Percentiles rank a stretch among this genome's conserved stretches.
Conservation (phyloP, 495 filamentous ascomycete genomes). For the Penicilliopsis zonata region DNA sequence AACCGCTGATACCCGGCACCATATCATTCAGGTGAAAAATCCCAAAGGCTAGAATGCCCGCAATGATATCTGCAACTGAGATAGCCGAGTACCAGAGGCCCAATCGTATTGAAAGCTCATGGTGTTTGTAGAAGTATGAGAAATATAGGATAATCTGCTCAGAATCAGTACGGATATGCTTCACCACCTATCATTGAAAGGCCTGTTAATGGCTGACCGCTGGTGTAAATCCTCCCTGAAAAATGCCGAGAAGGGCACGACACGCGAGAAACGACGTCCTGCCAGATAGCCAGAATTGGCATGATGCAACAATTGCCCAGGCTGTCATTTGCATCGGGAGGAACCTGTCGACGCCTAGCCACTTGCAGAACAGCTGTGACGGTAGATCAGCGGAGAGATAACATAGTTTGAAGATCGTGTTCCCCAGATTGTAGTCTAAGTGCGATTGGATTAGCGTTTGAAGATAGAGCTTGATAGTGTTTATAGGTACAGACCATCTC, state of each 20-base stretch:
- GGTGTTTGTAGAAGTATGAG: conserved; percentile 51
- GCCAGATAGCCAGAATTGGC: conserved; percentile 49
- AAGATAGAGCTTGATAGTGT: conserved; percentile 1
- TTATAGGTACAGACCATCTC: conserved; percentile 33
- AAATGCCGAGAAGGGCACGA: conserved; percentile 50
- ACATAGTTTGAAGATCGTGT: conserved; percentile 45
- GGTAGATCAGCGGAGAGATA: conserved; percentile 50
- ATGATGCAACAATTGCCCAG: conserved; percentile 53
- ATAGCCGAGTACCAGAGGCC: conserved; percentile 52
- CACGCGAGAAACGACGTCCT: conserved; percentile 46
- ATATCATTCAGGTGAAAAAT: conserved; percentile 30
- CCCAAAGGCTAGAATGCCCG: conserved; percentile 33
- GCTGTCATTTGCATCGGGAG: conserved; percentile 62
- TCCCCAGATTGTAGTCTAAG: conserved; percentile 52
- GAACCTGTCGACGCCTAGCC: conserved; percentile 61
- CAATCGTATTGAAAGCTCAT: conserved; percentile 49
- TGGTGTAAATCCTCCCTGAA: conserved; percentile 48
- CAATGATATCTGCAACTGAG: conserved; percentile 36
- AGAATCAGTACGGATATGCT: neutral
- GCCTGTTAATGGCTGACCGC: neutral
- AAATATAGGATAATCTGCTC: neutral
- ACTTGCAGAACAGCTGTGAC: conserved; percentile 48
- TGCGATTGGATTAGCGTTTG: conserved; percentile 23
- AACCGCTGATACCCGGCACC: conserved; percentile 17
- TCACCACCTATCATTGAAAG: neutral